Percentiles rank a stretch among this genome's conserved stretches.
phyloP scores from a whole-genome alignment of 306 rosid species.

The Pyrus pyrifolia region DNA sequence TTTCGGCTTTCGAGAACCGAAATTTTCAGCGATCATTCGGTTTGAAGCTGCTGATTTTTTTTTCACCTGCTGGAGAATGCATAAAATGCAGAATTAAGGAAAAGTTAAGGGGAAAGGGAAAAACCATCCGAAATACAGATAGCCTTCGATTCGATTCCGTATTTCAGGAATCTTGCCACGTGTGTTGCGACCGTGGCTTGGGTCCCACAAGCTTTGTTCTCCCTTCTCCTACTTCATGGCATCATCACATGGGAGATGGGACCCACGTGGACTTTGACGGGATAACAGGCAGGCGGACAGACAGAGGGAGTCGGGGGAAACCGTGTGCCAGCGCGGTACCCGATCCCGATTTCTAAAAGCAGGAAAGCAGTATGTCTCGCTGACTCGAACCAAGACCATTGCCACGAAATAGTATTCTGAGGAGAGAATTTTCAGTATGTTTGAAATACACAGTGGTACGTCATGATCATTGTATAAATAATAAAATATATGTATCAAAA shows the following conservation, averaged over 20 bases:
- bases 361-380: not conserved
- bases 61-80: not conserved
- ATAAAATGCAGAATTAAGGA: not conserved
- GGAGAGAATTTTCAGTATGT: too few species aligned
- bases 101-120: too few species aligned
- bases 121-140: not conserved
- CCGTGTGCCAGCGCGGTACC: not conserved
- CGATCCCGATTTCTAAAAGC: not conserved
- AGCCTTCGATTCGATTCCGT: not conserved
- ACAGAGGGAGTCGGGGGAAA: not conserved
- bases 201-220: not conserved
- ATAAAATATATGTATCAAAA: fast-evolving
- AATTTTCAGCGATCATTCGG: not conserved
- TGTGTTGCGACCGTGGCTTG: not conserved
- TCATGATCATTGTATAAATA: too few species aligned
- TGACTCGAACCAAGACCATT: not conserved
- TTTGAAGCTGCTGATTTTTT: not conserved
- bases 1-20: too few species aligned
- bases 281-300: not conserved
- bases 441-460: fast-evolving
- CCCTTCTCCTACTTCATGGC: not conserved
- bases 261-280: not conserved
- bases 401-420: not conserved
- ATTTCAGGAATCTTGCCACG: not conserved
- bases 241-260: not conserved